These are phyloP conservation scores for Tetracladium setigerum DNA, from an alignment of 495 filamentous ascomycete species.

Conservation along the genomic window DNA sequence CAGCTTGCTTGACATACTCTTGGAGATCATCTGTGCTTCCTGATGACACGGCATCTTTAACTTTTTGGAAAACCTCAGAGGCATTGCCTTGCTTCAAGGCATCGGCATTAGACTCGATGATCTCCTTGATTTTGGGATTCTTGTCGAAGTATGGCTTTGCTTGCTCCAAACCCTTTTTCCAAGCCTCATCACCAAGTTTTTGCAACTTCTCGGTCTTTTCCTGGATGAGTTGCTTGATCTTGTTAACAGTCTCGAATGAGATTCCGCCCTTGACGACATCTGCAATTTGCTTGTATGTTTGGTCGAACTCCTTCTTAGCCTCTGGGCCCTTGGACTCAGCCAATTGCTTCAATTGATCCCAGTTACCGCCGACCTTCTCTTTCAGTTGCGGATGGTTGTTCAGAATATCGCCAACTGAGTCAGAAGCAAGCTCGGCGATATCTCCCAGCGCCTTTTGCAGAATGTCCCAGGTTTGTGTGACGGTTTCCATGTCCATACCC, in stretches of 20 bases:
- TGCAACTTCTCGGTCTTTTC: slow-evolving; percentile 55
- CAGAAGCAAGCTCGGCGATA: slow-evolving; percentile 45
- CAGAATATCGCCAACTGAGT: slow-evolving; percentile 48
- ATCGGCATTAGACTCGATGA: slow-evolving; percentile 54
- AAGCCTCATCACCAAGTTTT: slow-evolving; percentile 55
- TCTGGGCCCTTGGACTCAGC: slow-evolving; percentile 58
- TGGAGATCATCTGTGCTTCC: slow-evolving; percentile 48
- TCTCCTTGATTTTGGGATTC: slow-evolving; percentile 55
- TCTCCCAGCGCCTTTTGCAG: slow-evolving; percentile 43
- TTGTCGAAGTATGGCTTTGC: slow-evolving; percentile 57
- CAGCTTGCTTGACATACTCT: slow-evolving; percentile 46
- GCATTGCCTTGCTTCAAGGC: slow-evolving; percentile 52
- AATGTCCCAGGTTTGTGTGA: slow-evolving; percentile 41
- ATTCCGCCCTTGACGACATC: slow-evolving; percentile 47
- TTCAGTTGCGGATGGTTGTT: slow-evolving; percentile 60
- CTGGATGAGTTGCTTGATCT: slow-evolving; percentile 51
- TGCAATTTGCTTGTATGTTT: slow-evolving; percentile 53
- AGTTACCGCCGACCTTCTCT: slow-evolving; percentile 55
- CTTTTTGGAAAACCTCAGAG: slow-evolving; percentile 41
- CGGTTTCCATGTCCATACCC: slow-evolving; percentile 45
- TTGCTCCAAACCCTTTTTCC: slow-evolving; percentile 54
- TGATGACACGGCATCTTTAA: slow-evolving; percentile 44
- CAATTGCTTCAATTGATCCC: slow-evolving; percentile 55
- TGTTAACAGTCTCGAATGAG: slow-evolving; percentile 36
- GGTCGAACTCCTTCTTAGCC: slow-evolving; percentile 59